Base-by-base conservation (phyloP, 305 asterid genomes). In the Lippia alba region DNA sequence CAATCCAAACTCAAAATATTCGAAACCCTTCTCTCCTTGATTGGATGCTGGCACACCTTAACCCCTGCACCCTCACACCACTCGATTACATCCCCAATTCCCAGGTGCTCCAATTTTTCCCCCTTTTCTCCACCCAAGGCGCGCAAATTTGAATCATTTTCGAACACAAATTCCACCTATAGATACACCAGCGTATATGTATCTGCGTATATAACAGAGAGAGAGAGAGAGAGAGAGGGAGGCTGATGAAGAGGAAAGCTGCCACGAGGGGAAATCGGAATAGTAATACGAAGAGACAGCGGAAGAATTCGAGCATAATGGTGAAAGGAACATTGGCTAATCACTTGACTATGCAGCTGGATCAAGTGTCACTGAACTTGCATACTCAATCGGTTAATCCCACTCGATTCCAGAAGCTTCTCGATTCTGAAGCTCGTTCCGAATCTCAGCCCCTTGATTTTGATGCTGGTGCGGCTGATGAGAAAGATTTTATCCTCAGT, bases 401-500 rank as follows among this genome's bases (percentile, higher is more conserved):
- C 64, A 78, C 92, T 20, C 79, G 82, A 33, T 80, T 89, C 76
- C 90, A 82, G 81, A 81, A 61, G 45, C 79, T 80, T 67, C 80
- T 79, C 8, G 90, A 86, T 49, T 78, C 83, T 44, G 87, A 88
- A 60, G 71, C 83, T 24, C 65, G 11, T 62, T 33, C 80, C 17
- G 78, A 79, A 57, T 51, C 81, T 18, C 32, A 74, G 63, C 66
- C 84, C 8, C 66, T 78, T 40, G 82, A 77, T 69, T 61, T 76
- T 18, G 90, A 81, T 56, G 69, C 74, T 3, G 84, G 72, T 12
- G 71, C 54, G n/a, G 72, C 64, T 33, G 88, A 80, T 44, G 96
- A 80, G 51, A 89, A 81, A 41, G 92, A 84, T 66, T 86, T 80
- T 78, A 91, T 94, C 78, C 99, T 91, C 72, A 94, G 99, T 74